Conservation (phyloP, 2,329 filamentous ascomycete genomes). For the Colletotrichum noveboracense region DNA sequence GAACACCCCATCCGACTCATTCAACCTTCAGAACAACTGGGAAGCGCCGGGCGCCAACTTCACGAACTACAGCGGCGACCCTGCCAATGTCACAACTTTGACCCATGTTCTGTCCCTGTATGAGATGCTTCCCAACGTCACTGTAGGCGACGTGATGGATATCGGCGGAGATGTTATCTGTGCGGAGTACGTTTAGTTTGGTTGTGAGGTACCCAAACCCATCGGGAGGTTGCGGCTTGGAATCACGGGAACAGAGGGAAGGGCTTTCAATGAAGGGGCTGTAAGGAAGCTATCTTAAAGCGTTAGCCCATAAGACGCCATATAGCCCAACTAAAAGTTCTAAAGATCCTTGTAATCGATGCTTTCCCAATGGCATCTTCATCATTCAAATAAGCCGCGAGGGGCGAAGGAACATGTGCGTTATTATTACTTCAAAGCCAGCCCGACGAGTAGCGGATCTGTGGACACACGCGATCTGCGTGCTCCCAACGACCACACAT, state of each 20-base stretch:
- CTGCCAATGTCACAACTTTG: conserved; percentile 24
- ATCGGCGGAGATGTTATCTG: conserved; percentile 25
- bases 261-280: not conserved
- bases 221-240: too few relatives aligned
- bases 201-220: not conserved
- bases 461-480: too few relatives aligned
- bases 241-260: not conserved
- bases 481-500: too few relatives aligned
- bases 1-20: not conserved
- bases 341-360: too few relatives aligned
- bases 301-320: too few relatives aligned
- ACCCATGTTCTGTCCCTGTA: conserved; percentile 28
- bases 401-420: too few relatives aligned
- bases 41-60: not conserved
- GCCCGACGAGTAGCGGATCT: too few relatives aligned
- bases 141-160: conserved; percentile 32
- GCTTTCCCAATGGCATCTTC: too few relatives aligned
- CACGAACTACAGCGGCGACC: conserved; percentile 16
- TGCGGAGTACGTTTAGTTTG: conserved; percentile 26
- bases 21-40: not conserved
- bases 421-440: too few relatives aligned
- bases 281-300: too few relatives aligned
- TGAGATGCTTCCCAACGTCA: conserved; percentile 25
- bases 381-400: too few relatives aligned
- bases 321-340: too few relatives aligned